Conservation (phyloP, 768 basidiomycete species). For the Dendrothele bispora region DNA sequence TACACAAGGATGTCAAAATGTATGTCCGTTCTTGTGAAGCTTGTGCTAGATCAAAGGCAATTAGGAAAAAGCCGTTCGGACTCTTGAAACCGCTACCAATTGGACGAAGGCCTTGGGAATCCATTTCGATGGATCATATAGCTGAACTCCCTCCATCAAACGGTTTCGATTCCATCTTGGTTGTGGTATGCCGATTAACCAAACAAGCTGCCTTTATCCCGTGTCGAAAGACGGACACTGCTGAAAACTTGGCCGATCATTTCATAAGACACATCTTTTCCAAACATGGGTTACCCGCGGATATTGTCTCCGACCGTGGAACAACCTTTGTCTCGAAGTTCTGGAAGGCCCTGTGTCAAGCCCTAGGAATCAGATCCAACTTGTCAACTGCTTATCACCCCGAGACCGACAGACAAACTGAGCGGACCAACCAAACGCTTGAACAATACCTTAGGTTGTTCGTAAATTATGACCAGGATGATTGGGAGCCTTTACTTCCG, state of each 20-base stretch:
- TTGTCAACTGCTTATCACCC: no score
- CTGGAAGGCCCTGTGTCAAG: no score
- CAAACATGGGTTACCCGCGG: no score
- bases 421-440: no score
- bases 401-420: no score
- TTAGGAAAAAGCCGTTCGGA: conserved; percentile 21
- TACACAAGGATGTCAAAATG: conserved; percentile 9
- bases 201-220: conserved; percentile 35
- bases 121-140: conserved; percentile 33
- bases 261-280: no score
- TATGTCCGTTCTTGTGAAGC: conserved; percentile 22
- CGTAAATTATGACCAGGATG: no score
- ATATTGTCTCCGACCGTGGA: no score
- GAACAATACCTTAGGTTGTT: no score
- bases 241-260: conserved; percentile 16
- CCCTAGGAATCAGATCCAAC: no score
- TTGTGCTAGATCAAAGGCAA: conserved; percentile 21
- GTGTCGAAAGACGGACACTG: conserved; percentile 12
- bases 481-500: no score
- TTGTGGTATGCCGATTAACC: conserved; percentile 26
- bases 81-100: conserved; percentile 23
- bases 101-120: conserved; percentile 25
- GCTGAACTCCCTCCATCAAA: conserved; percentile 19
- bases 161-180: conserved; percentile 10
- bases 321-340: no score